Conservation (phyloP, 2,329 filamentous ascomycete species). For the Penicillium janthinellum region DNA sequence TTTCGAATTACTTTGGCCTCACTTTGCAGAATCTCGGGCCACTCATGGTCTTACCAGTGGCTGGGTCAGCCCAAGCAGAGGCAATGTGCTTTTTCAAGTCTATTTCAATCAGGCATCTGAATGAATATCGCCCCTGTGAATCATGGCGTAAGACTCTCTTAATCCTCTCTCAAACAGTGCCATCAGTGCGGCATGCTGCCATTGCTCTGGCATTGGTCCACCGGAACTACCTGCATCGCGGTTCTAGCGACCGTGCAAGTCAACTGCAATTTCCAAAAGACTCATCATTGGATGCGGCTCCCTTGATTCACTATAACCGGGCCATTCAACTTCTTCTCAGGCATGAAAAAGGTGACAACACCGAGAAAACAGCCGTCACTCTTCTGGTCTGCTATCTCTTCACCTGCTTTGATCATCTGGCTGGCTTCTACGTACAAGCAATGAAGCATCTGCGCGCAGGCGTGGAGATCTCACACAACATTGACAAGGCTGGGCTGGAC, state of each 20-base stretch:
- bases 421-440: conserved; percentile 39
- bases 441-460: conserved; percentile 40
- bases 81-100: conserved; percentile 19
- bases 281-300: neutral
- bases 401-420: conserved; percentile 43
- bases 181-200: conserved; percentile 40
- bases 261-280: neutral
- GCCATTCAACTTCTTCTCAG: neutral
- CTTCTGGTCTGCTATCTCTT: conserved; percentile 46
- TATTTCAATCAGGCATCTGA: conserved; percentile 23
- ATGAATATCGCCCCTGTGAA: conserved; percentile 35
- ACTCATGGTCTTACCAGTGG: conserved; percentile 4
- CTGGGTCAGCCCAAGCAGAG: conserved; percentile 13
- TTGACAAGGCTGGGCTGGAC: neutral
- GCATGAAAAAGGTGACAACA: conserved; percentile 4
- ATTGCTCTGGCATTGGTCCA: conserved; percentile 30
- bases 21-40: neutral
- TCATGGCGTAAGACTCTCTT: conserved; percentile 40
- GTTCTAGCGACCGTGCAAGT: conserved; percentile 6
- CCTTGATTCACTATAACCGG: neutral
- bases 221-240: conserved; percentile 26
- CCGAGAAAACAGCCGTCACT: conserved; percentile 34
- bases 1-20: neutral
- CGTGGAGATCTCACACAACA: conserved; percentile 23
- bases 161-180: conserved; percentile 37